A percentile compares a stretch with the other conserved stretches of the same genome.
phyloP scores from a whole-genome alignment of 2,329 filamentous ascomycete genomes.

The Fusarium aywerte region DNA sequence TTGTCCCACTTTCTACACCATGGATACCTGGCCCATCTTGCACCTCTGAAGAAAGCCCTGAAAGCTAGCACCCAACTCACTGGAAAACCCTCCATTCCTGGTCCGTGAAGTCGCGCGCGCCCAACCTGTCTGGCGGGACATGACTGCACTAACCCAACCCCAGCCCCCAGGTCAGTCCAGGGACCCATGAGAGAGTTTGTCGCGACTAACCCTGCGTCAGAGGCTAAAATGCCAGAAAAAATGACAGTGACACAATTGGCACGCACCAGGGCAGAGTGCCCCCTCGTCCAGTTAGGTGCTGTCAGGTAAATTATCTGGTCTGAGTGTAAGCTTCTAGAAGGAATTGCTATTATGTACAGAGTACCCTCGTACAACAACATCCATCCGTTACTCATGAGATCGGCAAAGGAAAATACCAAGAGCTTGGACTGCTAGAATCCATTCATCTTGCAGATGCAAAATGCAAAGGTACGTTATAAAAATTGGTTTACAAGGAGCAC shows the following conservation, averaged over 20 bases:
- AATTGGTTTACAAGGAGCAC: background rate
- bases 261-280: constrained; percentile 9
- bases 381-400: constrained; percentile 7
- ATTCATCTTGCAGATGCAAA: background rate
- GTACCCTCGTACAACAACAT: background rate
- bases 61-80: constrained; percentile 12
- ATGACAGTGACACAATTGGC: constrained; percentile 15
- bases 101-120: constrained; percentile 1
- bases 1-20: background rate
- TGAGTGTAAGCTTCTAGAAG: constrained; percentile 35
- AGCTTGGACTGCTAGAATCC: background rate
- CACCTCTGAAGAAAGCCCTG: constrained; percentile 22
- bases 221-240: constrained; percentile 11
- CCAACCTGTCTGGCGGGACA: background rate
- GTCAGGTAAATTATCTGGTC: background rate
- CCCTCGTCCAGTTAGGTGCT: constrained; percentile 3
- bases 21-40: background rate
- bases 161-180: constrained; percentile 14
- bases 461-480: background rate
- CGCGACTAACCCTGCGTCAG: constrained; percentile 26
- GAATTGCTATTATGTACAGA: constrained; percentile 10
- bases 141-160: constrained; percentile 11
- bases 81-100: constrained; percentile 30
- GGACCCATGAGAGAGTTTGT: constrained; percentile 23
- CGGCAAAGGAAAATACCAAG: background rate